Evolutionary conservation across 192 early-diverging fungal genomes (phyloP).

Genomic region (Polychytrium aggregatum): DNA sequence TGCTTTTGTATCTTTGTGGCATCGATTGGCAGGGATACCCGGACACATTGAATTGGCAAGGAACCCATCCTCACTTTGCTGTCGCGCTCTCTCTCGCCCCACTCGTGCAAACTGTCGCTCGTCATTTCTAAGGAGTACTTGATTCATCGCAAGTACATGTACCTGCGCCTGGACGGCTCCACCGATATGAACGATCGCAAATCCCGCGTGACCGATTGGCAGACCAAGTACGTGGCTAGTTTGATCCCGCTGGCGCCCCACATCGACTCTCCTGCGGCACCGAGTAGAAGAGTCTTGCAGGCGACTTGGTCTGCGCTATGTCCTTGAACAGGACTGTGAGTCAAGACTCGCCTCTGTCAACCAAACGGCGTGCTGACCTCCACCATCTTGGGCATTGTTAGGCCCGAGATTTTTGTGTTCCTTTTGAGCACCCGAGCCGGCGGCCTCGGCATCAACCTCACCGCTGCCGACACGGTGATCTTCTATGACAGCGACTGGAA

Average conservation of each 20-base stretch:
- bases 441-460: conserved; percentile 20
- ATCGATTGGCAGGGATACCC: too few relatives aligned
- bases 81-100: too few relatives aligned
- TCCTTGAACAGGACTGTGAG: too few relatives aligned
- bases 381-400: conserved; percentile 1
- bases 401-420: conserved; percentile 67
- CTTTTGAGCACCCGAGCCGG: conserved; percentile 16
- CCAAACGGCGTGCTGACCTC: not conserved
- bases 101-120: too few relatives aligned
- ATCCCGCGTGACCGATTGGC: conserved; percentile 89
- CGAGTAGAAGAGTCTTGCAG: too few relatives aligned
- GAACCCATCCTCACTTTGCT: too few relatives aligned
- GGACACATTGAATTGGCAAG: too few relatives aligned
- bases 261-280: too few relatives aligned
- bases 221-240: conserved; percentile 46
- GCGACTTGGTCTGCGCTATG: too few relatives aligned
- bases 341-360: not conserved
- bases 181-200: conserved; percentile 77
- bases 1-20: too few relatives aligned
- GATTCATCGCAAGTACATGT: conserved; percentile 72
- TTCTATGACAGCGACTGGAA: conserved; percentile 51
- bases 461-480: conserved; percentile 19
- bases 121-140: conserved; percentile 59
- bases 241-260: too few relatives aligned
- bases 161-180: conserved; percentile 80